phyloP scores from a whole-genome alignment of 139 green algal genomes.

The Limnomonas spitsbergensis region DNA sequence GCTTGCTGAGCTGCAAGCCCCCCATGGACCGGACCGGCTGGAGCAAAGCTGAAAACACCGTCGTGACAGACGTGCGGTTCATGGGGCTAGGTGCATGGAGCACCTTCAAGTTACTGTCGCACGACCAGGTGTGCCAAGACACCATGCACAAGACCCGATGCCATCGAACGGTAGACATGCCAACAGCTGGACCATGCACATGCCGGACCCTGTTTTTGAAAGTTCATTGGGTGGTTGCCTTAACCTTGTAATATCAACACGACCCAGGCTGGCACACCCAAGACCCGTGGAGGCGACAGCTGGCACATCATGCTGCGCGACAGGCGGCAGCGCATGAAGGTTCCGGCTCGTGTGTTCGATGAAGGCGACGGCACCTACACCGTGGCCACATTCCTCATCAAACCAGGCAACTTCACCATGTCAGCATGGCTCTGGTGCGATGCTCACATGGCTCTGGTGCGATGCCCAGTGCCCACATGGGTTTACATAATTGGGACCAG shows the following conservation, averaged over 20 bases:
- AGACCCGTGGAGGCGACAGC: background rate
- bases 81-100: background rate
- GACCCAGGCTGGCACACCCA: background rate
- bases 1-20: background rate
- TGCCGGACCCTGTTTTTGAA: no score
- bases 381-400: background rate
- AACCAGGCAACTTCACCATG: conserved; percentile 2
- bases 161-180: no score
- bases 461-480: no score
- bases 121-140: background rate
- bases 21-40: background rate
- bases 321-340: background rate
- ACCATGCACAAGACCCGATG: no score
- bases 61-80: background rate
- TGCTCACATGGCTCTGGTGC: no score
- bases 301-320: conserved; percentile 13
- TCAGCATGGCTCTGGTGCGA: background rate
- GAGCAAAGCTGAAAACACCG: background rate
- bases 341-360: conserved; percentile 21
- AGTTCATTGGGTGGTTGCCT: no score
- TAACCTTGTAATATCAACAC: no score
- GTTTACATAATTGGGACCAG: no score
- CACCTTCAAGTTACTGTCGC: background rate
- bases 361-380: conserved; percentile 34
- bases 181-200: no score